A percentile compares a stretch with the other conserved stretches of the same genome.
Conservation (phyloP, 2,329 filamentous ascomycete species). For the Aspergillus floridensis region DNA sequence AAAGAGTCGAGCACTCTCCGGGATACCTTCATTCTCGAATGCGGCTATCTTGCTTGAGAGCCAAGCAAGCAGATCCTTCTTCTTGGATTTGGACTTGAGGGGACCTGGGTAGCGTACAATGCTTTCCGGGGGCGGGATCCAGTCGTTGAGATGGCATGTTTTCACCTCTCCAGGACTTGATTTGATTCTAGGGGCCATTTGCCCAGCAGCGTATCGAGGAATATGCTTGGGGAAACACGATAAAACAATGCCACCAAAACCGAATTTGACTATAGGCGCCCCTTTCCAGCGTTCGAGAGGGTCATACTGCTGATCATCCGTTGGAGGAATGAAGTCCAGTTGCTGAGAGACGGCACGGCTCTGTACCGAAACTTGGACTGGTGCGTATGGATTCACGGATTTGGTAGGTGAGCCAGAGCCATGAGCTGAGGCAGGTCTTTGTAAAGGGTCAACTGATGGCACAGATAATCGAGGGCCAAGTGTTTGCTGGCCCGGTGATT, state of each 20-base stretch:
- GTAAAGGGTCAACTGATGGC: conserved; percentile 46
- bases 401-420: conserved; percentile 44
- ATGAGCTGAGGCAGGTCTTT: conserved; percentile 56
- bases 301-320: conserved; percentile 62
- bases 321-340: conserved; percentile 56
- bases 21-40: conserved; percentile 58
- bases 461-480: conserved; percentile 47
- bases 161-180: conserved; percentile 79
- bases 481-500: conserved; percentile 57
- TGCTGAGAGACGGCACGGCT: conserved; percentile 48
- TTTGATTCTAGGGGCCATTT: conserved; percentile 72
- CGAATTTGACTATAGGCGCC: conserved; percentile 81
- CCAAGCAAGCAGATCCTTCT: conserved; percentile 88
- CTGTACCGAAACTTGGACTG: conserved; percentile 32
- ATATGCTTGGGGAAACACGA: conserved; percentile 86
- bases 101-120: conserved; percentile 85
- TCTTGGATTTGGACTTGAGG: conserved; percentile 84
- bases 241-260: conserved; percentile 76
- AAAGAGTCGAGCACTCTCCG: conserved; percentile 50
- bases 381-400: conserved; percentile 36
- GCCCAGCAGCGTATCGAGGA: conserved; percentile 77
- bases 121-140: conserved; percentile 68
- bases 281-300: conserved; percentile 88
- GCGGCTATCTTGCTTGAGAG: conserved; percentile 70
- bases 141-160: conserved; percentile 70